Evolutionary conservation across 2,329 filamentous ascomycete species (phyloP), one percentile per base, ranked within the genome.

Genomic region (Ophiostoma populinum): DNA sequence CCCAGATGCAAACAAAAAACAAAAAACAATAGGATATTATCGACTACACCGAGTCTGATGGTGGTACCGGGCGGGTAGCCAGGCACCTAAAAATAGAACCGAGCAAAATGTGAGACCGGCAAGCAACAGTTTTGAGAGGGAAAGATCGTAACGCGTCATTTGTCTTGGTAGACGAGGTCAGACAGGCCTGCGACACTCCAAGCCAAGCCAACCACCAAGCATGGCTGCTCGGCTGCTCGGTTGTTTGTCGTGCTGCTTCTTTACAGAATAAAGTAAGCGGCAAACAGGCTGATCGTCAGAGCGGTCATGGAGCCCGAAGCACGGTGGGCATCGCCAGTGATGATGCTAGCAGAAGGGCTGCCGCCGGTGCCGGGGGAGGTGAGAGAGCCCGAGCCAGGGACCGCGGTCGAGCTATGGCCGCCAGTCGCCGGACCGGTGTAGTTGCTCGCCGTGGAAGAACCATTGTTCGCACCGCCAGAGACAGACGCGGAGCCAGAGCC

Each of bases 221-320:
- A n/a, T n/a, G n/a, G n/a, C n/a, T n/a, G n/a, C n/a, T n/a, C n/a
- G n/a, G n/a, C n/a, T n/a, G n/a, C n/a, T n/a, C n/a, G n/a, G n/a
- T n/a, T n/a, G n/a, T n/a, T n/a, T n/a, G n/a, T n/a, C n/a, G n/a
- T n/a, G n/a, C n/a, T n/a, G n/a, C n/a, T n/a, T n/a, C 36, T 42
- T 53, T 52, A 61, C 47, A 59, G 42, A 41, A 50, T 49, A 32
- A 52, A 45, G 25, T 54, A 45, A 7, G 51, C 52, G 11, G 50
- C 52, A 18, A 54, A 36, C 29, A 56, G 31, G 15, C 51, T 53
- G 16, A 56, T 27, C 26, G 50, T 44, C 11, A 59, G 44, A 12
- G 53, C 55, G 8, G 47, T 47, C 24, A 54, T 39, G 1, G 55
- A 57, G 19, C 51, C 51, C 5, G 46, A 47, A 7, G 53, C 41